These are phyloP conservation scores for Scheffersomyces titani DNA, from an alignment of 1,139 yeast genomes.

Conservation along the genomic window DNA sequence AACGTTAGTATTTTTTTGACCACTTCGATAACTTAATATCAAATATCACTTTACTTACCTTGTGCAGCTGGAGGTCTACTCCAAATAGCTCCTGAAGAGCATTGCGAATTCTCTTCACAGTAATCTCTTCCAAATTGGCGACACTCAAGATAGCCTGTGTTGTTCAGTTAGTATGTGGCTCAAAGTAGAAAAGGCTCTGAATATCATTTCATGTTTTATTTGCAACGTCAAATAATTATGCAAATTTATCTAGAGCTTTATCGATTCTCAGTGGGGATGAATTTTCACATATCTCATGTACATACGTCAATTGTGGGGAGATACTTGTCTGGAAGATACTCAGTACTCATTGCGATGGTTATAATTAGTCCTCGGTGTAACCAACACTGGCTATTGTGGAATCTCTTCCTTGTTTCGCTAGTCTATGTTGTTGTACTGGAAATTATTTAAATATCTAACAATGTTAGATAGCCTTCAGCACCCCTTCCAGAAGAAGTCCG, in stretches of 20 bases:
- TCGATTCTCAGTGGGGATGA: background rate
- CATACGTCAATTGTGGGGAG: conserved; percentile 73
- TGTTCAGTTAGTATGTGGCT: conserved; percentile 22
- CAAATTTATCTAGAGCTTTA: background rate
- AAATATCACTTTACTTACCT: conserved; percentile 30
- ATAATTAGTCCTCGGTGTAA: background rate
- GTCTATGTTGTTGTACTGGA: background rate
- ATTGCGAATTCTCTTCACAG: conserved; percentile 69
- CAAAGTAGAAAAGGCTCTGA: background rate
- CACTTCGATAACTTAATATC: background rate
- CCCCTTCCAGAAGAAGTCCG: background rate
- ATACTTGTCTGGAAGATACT: conserved; percentile 36
- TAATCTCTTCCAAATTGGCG: conserved; percentile 70
- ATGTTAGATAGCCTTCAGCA: background rate
- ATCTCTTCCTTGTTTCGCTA: background rate
- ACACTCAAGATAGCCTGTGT: conserved; percentile 67
- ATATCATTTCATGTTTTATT: background rate
- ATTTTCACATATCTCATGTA: conserved; percentile 8
- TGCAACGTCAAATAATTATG: background rate
- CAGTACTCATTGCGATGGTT: conserved; percentile 12
- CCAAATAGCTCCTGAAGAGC: conserved; percentile 71
- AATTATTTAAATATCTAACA: background rate
- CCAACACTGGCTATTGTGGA: background rate
- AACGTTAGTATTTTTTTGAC: conserved; percentile 12
- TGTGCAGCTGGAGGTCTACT: conserved; percentile 52